Evolutionary conservation across 257 asterid species (phyloP).

Genomic region (Ehretia macrophylla): DNA sequence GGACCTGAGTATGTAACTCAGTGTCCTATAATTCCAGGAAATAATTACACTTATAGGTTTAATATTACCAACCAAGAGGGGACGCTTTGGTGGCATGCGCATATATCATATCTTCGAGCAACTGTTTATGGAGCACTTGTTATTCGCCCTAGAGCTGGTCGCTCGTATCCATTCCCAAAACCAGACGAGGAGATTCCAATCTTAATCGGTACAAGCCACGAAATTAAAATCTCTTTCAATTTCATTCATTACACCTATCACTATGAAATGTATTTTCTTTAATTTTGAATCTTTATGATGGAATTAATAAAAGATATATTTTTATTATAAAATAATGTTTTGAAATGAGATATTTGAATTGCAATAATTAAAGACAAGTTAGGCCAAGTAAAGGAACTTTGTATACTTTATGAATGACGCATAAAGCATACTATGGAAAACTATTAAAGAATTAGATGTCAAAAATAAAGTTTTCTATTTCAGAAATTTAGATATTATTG

Average conservation of each 20-base stretch:
- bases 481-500: no score
- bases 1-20: constrained; percentile 19
- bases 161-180: background rate
- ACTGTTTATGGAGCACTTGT: background rate
- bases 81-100: background rate
- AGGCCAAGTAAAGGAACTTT: no score
- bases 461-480: no score
- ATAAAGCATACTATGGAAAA: no score
- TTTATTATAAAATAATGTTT: no score
- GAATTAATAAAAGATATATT: no score
- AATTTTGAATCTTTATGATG: background rate
- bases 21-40: constrained; percentile 9
- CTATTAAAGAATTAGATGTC: no score
- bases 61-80: background rate
- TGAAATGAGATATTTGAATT: no score
- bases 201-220: background rate
- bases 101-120: constrained; percentile 1
- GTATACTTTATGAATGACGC: no score
- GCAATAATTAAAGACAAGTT: no score
- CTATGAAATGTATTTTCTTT: background rate
- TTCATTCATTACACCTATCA: no score
- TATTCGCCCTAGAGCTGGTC: background rate
- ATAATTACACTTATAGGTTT: background rate
- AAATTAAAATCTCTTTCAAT: no score
- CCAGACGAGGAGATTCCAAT: background rate